Evolutionary conservation across 75 land plant species (phyloP), one percentile per base, ranked within the genome.

Genomic region (Adiantum capillusveneris): DNA sequence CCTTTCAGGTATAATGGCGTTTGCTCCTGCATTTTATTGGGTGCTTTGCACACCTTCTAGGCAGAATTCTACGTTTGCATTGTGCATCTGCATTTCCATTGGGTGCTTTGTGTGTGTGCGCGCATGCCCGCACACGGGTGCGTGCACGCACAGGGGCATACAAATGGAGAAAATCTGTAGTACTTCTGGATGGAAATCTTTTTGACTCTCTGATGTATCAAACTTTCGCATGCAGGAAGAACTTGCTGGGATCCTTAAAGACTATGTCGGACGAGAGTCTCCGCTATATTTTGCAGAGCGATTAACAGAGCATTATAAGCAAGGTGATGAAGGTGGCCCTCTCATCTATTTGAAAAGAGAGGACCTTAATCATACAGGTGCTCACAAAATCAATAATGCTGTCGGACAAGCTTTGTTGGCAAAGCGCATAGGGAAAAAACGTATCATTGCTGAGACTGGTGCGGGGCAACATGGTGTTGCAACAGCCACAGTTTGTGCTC

Each of bases 391-490:
- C 60, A 91, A 91, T 79, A 91, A 91, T 62, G 97, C 97, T 6
- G 65, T 91, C 22, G 97, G 75, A 16, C 97, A 91, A 65, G 97
- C 86, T 0, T 64, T 91, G 76, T 75, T 91, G 9, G 97, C 97
- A 11, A 87, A 82, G 51, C 74, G 68, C 13, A 60, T 91, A 45
- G 97, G 97, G 11, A 74, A 70, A 73, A 75, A 75, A 27, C 71
- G 84, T 31, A 72, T 91, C 22, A 76, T 91, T 29, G 89, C 97
- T 5, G 97, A 80, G 66, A 87, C 97, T 12, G 97, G 94, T 27
- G 94, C 97, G 42, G 97, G 97, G 9, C 94, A 87, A 61, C 97
- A 91, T 51, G 97, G 97, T 0, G 84, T 91, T 34, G 97, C 97
- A 6, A 88, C 97, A 1, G 97, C 97, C 14, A 83, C 94, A 1